Evolutionary conservation across 331 rosid species (phyloP).

Genomic region (Malus hybrid): DNA sequence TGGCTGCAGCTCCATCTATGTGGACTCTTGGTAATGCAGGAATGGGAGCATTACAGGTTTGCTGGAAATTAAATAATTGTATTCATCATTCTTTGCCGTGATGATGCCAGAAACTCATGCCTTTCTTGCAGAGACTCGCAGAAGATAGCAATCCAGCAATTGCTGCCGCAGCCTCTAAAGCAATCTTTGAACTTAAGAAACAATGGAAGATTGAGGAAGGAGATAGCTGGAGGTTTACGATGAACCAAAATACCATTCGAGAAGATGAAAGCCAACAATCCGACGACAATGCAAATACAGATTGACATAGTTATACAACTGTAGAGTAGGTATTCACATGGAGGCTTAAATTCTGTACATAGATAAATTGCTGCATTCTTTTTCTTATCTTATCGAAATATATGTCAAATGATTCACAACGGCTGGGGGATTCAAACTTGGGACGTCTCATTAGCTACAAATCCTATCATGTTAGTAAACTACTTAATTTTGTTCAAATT

Average conservation of each 20-base stretch:
- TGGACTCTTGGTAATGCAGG: conserved; percentile 98
- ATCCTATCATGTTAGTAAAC: background rate
- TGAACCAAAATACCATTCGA: conserved; percentile 39
- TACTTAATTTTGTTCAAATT: background rate
- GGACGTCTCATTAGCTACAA: background rate
- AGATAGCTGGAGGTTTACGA: conserved; percentile 83
- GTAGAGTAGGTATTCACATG: conserved; percentile 24
- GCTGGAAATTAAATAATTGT: too few relatives aligned
- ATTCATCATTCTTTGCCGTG: background rate
- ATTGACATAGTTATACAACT: conserved; percentile 21
- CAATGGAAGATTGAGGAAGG: conserved; percentile 96
- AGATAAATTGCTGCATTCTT: background rate
- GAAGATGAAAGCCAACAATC: conserved; percentile 27
- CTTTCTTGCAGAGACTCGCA: conserved; percentile 70
- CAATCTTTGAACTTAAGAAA: conserved; percentile 83
- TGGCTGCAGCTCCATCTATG: conserved; percentile 89
- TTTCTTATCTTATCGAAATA: too few relatives aligned
- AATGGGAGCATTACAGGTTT: conserved; percentile 96
- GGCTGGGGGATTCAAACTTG: background rate
- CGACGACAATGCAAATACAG: conserved; percentile 28
- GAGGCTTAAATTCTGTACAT: conserved; percentile 18
- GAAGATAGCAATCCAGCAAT: conserved; percentile 79
- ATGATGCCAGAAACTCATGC: conserved; percentile 3
- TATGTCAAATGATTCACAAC: too few relatives aligned
- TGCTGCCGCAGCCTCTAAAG: conserved; percentile 76